Evolutionary conservation across 352 stramenopile genomes (phyloP), one percentile per base, ranked within the genome.

Genomic region (Peronospora tabacina): DNA sequence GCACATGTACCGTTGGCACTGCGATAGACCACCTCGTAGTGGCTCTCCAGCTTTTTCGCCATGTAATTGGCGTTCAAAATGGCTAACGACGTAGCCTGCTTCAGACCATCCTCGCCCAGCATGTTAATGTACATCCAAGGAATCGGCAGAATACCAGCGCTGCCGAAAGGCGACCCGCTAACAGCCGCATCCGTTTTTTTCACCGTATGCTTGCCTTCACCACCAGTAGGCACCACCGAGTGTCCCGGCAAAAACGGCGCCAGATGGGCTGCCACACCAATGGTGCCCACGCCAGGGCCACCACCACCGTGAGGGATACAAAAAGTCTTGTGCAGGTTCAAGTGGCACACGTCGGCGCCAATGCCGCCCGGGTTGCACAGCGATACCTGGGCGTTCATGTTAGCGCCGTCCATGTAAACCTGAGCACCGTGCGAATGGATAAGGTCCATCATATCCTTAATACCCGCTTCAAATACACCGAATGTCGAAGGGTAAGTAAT

Each of bases 11-110:
- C 97, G 66, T 98, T 98, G 51, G 87, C 85, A 59, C 96, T 95
- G 19, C 82, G 64, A 77, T 96, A 99, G 16, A 99, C 75, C 20
- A 99, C 85, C 64, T 97, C 81, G 71, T 95, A 99, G 61, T 96
- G 85, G 38, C 74, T 79, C 56, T 95, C 83, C 11, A 99, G 77
- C 34, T 82, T 79, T 58, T 91, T 94, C 15, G 96, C 94, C 90
- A 99, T 98, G 91, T 99, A 99, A 74, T 99, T 99, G 16, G 97
- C 97, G 71, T 99, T 99, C 50, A 99, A 72, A 75, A 99, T 99
- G 22, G 97, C 97, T 47, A 92, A 77, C 35, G 75, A 78, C 36
- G 92, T 97, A 7, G 94, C 87, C 49, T 91, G 80, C 63, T 96
- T 97, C 6, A 99, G 66, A 13, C 96, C 96, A 19, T 90, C 70